These are phyloP conservation scores for Colletotrichum tanaceti DNA, from an alignment of 2,329 filamentous ascomycete genomes.

Conservation along the genomic window DNA sequence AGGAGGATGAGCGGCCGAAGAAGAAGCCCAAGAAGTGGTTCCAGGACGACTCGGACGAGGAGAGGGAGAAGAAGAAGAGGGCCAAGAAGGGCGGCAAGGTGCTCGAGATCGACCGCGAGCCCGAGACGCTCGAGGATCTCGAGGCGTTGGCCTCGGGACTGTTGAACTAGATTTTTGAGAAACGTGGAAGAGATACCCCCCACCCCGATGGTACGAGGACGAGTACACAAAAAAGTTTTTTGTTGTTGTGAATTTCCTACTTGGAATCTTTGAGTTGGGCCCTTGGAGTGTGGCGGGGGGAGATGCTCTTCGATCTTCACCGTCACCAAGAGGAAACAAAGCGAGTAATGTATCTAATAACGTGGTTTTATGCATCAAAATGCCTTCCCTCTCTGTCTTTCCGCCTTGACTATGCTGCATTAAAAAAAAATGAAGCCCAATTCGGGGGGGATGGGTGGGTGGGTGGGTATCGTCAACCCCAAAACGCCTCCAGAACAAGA, in stretches of 20 bases:
- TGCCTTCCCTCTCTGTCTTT: not conserved
- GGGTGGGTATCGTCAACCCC: constrained; percentile 41
- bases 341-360: constrained; percentile 2
- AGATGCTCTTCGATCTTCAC: not conserved
- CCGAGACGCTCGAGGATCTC: constrained; percentile 82
- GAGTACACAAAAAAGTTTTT: constrained; percentile 1
- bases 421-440: constrained; percentile 23
- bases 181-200: constrained; percentile 48
- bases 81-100: constrained; percentile 65
- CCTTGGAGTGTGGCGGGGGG: too few species aligned
- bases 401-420: constrained; percentile 13
- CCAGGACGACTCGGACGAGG: constrained; percentile 69
- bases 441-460: not conserved
- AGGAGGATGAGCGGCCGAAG: constrained; percentile 53
- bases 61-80: constrained; percentile 52
- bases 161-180: constrained; percentile 62
- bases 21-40: constrained; percentile 86
- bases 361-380: constrained; percentile 21
- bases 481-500: constrained; percentile 27
- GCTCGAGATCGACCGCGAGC: constrained; percentile 73
- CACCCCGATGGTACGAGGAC: constrained; percentile 8
- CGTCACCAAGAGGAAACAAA: not conserved
- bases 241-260: not conserved
- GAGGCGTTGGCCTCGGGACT: constrained; percentile 81
- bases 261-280: too few species aligned